A percentile compares a stretch with the other conserved stretches of the same genome.
Evolutionary conservation across 306 rosid genomes (phyloP).

Genomic region (Acacia melanoxylon): DNA sequence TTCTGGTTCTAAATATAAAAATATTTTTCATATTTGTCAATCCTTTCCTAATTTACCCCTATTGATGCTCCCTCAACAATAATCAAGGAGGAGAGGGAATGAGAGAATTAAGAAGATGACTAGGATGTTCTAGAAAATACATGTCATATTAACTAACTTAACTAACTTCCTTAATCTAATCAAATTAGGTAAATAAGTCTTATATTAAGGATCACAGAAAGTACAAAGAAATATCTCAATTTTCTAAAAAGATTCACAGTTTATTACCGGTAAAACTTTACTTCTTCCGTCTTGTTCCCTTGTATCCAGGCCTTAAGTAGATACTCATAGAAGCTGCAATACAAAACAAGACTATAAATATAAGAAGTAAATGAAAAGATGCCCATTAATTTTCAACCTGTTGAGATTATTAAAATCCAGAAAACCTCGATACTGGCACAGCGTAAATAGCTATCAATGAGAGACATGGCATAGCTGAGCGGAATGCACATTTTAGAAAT

Average conservation of each 20-base stretch:
- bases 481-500: constrained; percentile 7
- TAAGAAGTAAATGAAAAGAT: constrained; percentile 17
- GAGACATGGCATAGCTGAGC: constrained; percentile 23
- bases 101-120: no score
- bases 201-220: background rate
- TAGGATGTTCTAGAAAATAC: no score
- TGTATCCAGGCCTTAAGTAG: constrained; percentile 73
- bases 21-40: no score
- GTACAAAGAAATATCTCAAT: constrained; percentile 6
- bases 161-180: no score
- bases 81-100: no score
- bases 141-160: no score
- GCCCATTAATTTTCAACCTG: constrained; percentile 7
- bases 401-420: background rate
- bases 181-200: no score
- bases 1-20: no score
- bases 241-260: constrained; percentile 21
- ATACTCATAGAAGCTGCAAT: constrained; percentile 64
- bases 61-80: no score
- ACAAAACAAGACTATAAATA: constrained; percentile 19
- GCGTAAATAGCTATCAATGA: constrained; percentile 6
- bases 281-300: constrained; percentile 66
- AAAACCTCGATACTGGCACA: constrained; percentile 9
- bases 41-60: no score
- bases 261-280: constrained; percentile 53